phyloP scores from a whole-genome alignment of 2,329 filamentous ascomycete species.

The Chaetothyriales sp. region DNA sequence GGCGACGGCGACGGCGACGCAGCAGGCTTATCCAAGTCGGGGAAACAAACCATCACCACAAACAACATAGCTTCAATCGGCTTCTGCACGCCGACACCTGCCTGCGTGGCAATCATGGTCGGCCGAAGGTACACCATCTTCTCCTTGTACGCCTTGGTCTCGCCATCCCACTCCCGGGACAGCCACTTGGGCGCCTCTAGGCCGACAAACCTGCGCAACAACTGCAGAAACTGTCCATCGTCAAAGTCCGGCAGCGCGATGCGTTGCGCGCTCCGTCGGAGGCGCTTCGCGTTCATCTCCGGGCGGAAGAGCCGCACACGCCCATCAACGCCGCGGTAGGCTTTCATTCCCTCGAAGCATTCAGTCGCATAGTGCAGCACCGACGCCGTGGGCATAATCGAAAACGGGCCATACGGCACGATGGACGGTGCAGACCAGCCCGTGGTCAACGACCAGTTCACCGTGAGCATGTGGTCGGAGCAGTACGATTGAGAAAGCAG shows the following conservation, averaged over 20 bases:
- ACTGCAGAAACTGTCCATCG: slow-evolving; percentile 56
- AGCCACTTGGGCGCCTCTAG: slow-evolving; percentile 21
- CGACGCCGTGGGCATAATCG: slow-evolving; percentile 66
- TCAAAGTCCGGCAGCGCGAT: slow-evolving; percentile 65
- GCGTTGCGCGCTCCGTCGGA: slow-evolving; percentile 41
- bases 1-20: neutral
- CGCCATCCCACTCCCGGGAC: neutral
- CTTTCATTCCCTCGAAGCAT: slow-evolving; percentile 80
- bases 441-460: slow-evolving; percentile 46
- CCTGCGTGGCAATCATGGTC: slow-evolving; percentile 70
- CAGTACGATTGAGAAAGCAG: slow-evolving; percentile 31
- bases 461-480: slow-evolving; percentile 84
- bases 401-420: slow-evolving; percentile 62
- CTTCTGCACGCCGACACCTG: slow-evolving; percentile 65
- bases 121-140: slow-evolving; percentile 62
- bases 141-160: slow-evolving; percentile 41
- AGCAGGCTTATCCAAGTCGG: slow-evolving; percentile 15
- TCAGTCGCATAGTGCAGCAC: slow-evolving; percentile 81
- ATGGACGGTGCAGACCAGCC: slow-evolving; percentile 67
- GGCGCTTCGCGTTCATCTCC: slow-evolving; percentile 55
- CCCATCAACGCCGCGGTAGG: slow-evolving; percentile 54
- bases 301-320: slow-evolving; percentile 67
- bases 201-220: slow-evolving; percentile 49
- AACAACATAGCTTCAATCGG: slow-evolving; percentile 80
- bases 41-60: slow-evolving; percentile 32